Evolutionary conservation across 192 early-diverging fungal species (phyloP).

Genomic region (Polychytrium aggregatum): DNA sequence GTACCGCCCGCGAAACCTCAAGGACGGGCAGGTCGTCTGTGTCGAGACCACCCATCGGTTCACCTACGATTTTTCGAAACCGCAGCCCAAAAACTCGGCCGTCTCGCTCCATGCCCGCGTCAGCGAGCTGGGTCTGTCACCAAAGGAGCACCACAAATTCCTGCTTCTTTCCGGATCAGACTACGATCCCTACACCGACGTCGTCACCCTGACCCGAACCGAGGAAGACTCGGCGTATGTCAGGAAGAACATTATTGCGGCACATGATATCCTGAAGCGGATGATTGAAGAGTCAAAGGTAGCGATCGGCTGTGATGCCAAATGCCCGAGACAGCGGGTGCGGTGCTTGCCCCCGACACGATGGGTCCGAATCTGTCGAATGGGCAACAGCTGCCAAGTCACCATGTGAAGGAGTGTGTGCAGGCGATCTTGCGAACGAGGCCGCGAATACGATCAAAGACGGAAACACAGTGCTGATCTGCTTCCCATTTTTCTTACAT

Average conservation of each 20-base stretch:
- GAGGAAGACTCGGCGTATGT: constrained; percentile 1
- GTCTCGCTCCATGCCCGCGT: constrained; percentile 40
- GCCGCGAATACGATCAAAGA: too few species aligned
- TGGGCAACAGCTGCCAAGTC: too few species aligned
- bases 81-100: constrained; percentile 33
- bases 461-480: too few species aligned
- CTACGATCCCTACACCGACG: constrained; percentile 45
- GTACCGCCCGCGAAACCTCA: too few species aligned
- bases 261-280: constrained; percentile 34
- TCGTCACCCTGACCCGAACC: constrained; percentile 37
- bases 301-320: too few species aligned
- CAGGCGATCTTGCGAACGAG: neutral
- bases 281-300: constrained; percentile 49
- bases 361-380: too few species aligned
- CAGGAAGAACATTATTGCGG: constrained; percentile 1
- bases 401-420: constrained; percentile 33
- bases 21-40: too few species aligned
- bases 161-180: constrained; percentile 44
- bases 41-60: neutral
- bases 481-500: too few species aligned
- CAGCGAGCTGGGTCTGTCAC: constrained; percentile 26
- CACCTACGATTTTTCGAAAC: constrained; percentile 18
- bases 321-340: too few species aligned
- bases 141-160: constrained; percentile 44
- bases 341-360: too few species aligned